Base-by-base conservation (phyloP, 768 basidiomycete genomes). In the Leccinum subgranulosum region DNA sequence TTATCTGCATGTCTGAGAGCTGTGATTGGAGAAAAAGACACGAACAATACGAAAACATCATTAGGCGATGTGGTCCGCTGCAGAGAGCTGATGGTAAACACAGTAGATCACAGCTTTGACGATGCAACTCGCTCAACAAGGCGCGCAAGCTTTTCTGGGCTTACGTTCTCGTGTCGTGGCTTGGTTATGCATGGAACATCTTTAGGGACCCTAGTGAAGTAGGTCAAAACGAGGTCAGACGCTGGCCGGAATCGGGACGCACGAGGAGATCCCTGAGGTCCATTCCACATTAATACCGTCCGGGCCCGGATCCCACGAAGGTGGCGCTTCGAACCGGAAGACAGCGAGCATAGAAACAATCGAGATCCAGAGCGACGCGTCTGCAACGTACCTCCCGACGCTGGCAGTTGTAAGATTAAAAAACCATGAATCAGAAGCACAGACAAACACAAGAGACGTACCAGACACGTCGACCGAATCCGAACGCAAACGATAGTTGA, bases 301-400 rank as follows among this genome's bases (percentile, higher is more conserved):
- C 27, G 47, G 66, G 1, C 64, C 68, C 8, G 58, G 39, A 34
- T 60, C 19, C 66, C 62, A 65, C 3, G 43, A 51, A 15, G 60
- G 49, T 21, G 27, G 29, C 7, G 54, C 58, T 45, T 63, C 58
- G 31, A 63, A 49, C 2, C 53, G 53, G 49, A 70, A 66, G 4
- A 63, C 51, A 10, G 60, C 56, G 10, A 70, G 58, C 49, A 66
- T 47, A 10, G 61, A 60, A 12, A 66, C 61, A 39, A 72, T 62
- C 34, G 60, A 51, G 53, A 68, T 68, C 60, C 70, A 73, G 14
- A 78, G 58, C n/a, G 73, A 74, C 5, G 73, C 66, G 19, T 78
- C 73, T 0, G 76, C 79, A 34, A 83, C 64, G 52, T 76, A 58
- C 28, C 72, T 65, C 28, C 80, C 81, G n/a, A 79, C 76, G 54